Conservation (phyloP, 495 filamentous ascomycete species). For the Lasiosphaeria hispida region DNA sequence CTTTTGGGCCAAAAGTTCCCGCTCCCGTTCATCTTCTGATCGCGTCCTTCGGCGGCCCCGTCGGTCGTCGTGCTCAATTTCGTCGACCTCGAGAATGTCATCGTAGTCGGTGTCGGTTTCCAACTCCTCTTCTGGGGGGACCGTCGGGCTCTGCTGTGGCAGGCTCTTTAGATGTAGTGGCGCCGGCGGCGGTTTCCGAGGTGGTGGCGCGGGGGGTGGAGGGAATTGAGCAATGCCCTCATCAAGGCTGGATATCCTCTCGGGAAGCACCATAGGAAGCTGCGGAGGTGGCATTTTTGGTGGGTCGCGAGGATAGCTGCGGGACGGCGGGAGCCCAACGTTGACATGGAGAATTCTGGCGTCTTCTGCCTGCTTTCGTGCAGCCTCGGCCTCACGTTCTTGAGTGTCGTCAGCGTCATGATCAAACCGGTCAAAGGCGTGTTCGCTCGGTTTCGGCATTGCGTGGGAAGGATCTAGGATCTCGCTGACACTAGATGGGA, state of each 20-base stretch:
- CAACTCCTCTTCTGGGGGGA: slow-evolving; percentile 51
- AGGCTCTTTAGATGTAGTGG: slow-evolving; percentile 68
- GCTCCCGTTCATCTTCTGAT: slow-evolving; percentile 80
- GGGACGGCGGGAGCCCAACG: slow-evolving; percentile 45
- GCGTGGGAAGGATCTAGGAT: slow-evolving; percentile 48
- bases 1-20: slow-evolving; percentile 61
- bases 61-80: slow-evolving; percentile 51
- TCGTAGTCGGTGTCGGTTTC: slow-evolving; percentile 83
- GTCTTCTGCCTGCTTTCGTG: slow-evolving; percentile 39
- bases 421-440: slow-evolving; percentile 52
- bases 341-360: slow-evolving; percentile 45
- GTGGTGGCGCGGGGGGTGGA: slow-evolving; percentile 51
- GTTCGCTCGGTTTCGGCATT: slow-evolving; percentile 54
- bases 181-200: slow-evolving; percentile 78
- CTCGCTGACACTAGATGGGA: slow-evolving; percentile 38
- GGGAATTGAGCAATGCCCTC: slow-evolving; percentile 46
- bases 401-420: slow-evolving; percentile 51
- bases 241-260: slow-evolving; percentile 44
- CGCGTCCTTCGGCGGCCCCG: slow-evolving; percentile 82
- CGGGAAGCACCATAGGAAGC: slow-evolving; percentile 39
- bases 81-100: slow-evolving; percentile 66
- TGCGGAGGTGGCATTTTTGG: slow-evolving; percentile 43
- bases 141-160: slow-evolving; percentile 40
- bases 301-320: slow-evolving; percentile 45
- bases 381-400: slow-evolving; percentile 41